Percentiles rank a stretch among this genome's conserved stretches.
Evolutionary conservation across 345 rosid genomes (phyloP).

Genomic region (Pistacia vera): DNA sequence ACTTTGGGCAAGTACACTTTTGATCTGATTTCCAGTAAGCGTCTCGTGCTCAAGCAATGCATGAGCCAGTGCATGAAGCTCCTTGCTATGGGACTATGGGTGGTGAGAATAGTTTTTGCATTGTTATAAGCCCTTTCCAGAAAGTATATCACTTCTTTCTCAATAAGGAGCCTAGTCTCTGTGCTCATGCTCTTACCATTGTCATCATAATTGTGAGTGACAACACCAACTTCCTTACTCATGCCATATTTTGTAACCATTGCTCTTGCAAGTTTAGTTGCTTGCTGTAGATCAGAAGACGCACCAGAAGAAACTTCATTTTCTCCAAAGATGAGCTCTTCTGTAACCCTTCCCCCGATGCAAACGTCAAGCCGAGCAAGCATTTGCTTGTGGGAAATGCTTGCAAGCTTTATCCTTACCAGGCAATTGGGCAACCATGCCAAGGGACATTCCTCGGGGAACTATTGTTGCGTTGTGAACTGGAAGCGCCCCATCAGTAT

Average conservation of each 20-base stretch:
- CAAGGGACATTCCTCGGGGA: constrained; percentile 93
- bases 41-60: constrained; percentile 86
- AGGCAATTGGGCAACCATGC: constrained; percentile 92
- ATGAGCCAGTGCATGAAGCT: constrained; percentile 78
- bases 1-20: constrained; percentile 62
- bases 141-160: constrained; percentile 71
- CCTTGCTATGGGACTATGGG: constrained; percentile 53
- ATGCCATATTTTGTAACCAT: constrained; percentile 94
- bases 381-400: constrained; percentile 83
- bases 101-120: constrained; percentile 79
- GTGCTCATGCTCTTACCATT: constrained; percentile 97
- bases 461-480: constrained; percentile 97
- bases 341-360: constrained; percentile 98
- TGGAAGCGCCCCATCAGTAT: constrained; percentile 90
- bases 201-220: constrained; percentile 72
- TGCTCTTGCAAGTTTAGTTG: constrained; percentile 76
- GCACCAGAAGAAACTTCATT: constrained; percentile 90
- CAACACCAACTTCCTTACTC: constrained; percentile 91
- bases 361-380: constrained; percentile 91
- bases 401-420: constrained; percentile 68
- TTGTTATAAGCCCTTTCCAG: constrained; percentile 87
- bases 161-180: constrained; percentile 88
- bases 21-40: constrained; percentile 77
- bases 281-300: constrained; percentile 80
- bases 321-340: constrained; percentile 92